A percentile compares a stretch with the other conserved stretches of the same genome.
phyloP scores from a whole-genome alignment of 345 rosid species.

The Populus davidiana region DNA sequence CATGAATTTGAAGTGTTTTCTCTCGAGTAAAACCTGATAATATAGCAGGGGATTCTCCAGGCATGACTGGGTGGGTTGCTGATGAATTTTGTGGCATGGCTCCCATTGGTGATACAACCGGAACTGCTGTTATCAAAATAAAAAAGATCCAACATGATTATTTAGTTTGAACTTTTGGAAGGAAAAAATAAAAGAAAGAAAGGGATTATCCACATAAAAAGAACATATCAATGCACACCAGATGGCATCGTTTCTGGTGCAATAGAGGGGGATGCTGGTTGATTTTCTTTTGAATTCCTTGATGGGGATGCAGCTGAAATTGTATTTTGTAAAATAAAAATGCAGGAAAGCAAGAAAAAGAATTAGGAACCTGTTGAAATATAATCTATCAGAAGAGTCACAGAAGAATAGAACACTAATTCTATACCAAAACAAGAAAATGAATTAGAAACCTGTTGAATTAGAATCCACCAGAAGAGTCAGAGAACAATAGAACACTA shows the following conservation, averaged over 20 bases:
- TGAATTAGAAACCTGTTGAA: conserved; percentile 3
- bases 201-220: not conserved
- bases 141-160: not conserved
- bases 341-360: conserved; percentile 6
- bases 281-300: conserved; percentile 26
- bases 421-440: conserved; percentile 4
- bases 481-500: not conserved
- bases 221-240: conserved; percentile 16
- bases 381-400: conserved; percentile 5
- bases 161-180: not conserved
- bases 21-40: conserved; percentile 44
- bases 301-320: conserved; percentile 45
- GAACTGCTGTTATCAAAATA: conserved; percentile 19
- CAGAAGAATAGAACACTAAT: not conserved
- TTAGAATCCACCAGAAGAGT: conserved; percentile 8
- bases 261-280: conserved; percentile 31
- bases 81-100: conserved; percentile 12
- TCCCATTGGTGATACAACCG: conserved; percentile 11
- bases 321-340: conserved; percentile 2
- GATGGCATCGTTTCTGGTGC: conserved; percentile 22
- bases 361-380: conserved; percentile 4
- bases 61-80: conserved; percentile 28
- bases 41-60: conserved; percentile 41
- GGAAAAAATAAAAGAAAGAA: not conserved
- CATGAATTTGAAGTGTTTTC: conserved; percentile 9